These are phyloP conservation scores for Gymnopus androsaceus DNA, from an alignment of 1,284 basidiomycete genomes.

Conservation along the genomic window DNA sequence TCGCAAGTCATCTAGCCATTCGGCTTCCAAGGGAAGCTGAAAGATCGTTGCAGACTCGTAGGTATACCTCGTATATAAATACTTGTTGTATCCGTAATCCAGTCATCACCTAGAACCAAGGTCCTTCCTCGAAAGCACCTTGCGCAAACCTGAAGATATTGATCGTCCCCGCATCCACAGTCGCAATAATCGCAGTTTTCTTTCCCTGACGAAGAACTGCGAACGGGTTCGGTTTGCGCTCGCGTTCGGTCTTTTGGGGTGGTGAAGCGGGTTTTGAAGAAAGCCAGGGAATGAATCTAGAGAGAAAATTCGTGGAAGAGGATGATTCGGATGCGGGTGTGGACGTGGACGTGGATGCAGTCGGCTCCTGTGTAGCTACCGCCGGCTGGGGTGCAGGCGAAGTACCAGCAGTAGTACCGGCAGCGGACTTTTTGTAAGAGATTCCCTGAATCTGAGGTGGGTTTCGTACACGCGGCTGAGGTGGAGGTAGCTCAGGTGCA, in stretches of 20 bases:
- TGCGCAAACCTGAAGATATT: conserved; percentile 90
- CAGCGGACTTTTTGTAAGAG: conserved; percentile 16
- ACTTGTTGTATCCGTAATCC: no score
- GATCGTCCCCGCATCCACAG: conserved; percentile 86
- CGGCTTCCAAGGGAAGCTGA: no score
- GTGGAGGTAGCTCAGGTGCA: conserved; percentile 59
- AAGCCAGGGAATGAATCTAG: conserved; percentile 28
- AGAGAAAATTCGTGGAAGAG: conserved; percentile 18
- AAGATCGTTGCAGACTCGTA: no score
- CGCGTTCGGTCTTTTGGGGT: conserved; percentile 16
- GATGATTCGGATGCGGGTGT: neutral
- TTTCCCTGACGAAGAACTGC: conserved; percentile 82
- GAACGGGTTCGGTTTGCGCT: conserved; percentile 63
- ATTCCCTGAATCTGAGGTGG: conserved; percentile 21
- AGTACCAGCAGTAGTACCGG: conserved; percentile 15
- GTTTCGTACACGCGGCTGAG: conserved; percentile 50
- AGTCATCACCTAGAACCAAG: conserved; percentile 29
- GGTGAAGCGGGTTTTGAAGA: conserved; percentile 27
- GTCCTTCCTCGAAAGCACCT: conserved; percentile 82
- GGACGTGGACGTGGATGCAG: neutral
- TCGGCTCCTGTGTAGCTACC: neutral
- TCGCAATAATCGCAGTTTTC: conserved; percentile 84
- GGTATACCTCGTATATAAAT: no score
- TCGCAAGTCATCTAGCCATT: no score
- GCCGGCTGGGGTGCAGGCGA: conserved; percentile 4